Percentiles rank a stretch among this genome's conserved stretches.
phyloP scores from a whole-genome alignment of 1,139 yeast species.

The Pneumocystis canis region DNA sequence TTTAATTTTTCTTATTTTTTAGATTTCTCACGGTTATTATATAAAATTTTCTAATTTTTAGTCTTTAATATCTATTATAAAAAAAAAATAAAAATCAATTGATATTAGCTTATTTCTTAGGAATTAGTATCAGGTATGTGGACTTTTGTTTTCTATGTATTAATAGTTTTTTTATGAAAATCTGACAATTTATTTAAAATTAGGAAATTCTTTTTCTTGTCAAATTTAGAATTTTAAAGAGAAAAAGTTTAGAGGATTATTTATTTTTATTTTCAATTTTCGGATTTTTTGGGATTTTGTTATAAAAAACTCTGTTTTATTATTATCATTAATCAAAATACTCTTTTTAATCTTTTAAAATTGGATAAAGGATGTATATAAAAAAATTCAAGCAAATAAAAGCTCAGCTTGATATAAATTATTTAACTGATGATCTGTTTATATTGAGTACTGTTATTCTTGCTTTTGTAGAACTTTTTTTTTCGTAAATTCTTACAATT shows the following conservation, averaged over 20 bases:
- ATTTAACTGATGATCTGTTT: constrained; percentile 29
- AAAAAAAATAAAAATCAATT: not conserved
- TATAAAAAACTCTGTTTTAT: not conserved
- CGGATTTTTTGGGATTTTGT: not conserved
- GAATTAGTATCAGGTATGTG: not conserved
- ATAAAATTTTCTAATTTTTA: not conserved
- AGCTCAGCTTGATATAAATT: constrained; percentile 5
- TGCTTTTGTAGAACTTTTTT: constrained; percentile 11
- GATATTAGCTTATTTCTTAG: not conserved
- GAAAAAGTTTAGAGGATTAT: not conserved
- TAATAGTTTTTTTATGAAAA: not conserved
- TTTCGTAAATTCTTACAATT: not conserved
- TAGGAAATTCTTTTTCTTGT: not conserved
- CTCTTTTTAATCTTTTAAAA: not conserved
- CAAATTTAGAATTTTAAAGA: not conserved
- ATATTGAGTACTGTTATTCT: constrained; percentile 19
- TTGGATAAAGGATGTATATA: not conserved
- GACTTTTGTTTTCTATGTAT: not conserved
- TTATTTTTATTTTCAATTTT: not conserved
- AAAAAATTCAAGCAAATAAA: not conserved
- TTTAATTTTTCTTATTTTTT: not conserved
- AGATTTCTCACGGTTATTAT: not conserved
- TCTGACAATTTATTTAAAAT: not conserved
- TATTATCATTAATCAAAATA: not conserved
- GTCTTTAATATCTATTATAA: not conserved